These are phyloP conservation scores for Amorphotheca resinae DNA, from an alignment of 495 filamentous ascomycete genomes.

Conservation along the genomic window DNA sequence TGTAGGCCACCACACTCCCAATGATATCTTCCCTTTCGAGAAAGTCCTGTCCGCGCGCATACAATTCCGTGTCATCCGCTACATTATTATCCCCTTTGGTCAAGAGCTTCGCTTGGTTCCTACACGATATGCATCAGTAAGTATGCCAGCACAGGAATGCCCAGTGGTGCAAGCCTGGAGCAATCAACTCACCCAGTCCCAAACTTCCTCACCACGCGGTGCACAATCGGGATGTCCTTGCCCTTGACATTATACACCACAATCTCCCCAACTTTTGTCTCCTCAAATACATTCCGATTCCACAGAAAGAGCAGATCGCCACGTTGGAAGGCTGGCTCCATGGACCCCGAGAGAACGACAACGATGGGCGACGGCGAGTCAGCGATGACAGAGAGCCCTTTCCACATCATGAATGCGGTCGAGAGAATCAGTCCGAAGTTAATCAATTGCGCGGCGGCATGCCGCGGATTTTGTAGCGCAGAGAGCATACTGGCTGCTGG, in stretches of 20 bases:
- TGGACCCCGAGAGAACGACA: conserved; percentile 84
- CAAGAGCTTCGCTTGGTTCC: conserved; percentile 46
- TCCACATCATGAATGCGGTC: conserved; percentile 98
- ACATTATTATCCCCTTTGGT: conserved; percentile 99
- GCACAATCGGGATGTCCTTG: conserved; percentile 92
- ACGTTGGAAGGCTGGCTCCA: conserved; percentile 96
- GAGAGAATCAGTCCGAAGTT: conserved; percentile 93
- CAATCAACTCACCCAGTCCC: conserved; percentile 36
- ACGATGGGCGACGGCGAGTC: conserved; percentile 89
- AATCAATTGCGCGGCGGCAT: conserved; percentile 75
- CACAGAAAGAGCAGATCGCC: conserved; percentile 89
- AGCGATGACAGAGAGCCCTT: conserved; percentile 75
- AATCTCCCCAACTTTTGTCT: conserved; percentile 71
- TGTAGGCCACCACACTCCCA: conserved; percentile 85
- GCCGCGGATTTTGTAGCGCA: conserved; percentile 61
- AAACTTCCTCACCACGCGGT: conserved; percentile 68
- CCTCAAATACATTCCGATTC: conserved; percentile 63
- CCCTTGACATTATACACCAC: conserved; percentile 90
- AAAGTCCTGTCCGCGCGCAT: conserved; percentile 72
- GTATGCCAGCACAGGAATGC: not conserved
- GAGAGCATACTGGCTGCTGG: conserved; percentile 50
- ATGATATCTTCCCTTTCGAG: conserved; percentile 83
- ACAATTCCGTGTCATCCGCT: conserved; percentile 89
- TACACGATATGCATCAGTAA: conserved; percentile 15
- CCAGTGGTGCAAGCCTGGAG: not conserved